Conservation (phyloP, 1,284 basidiomycete genomes). For the Cutaneotrichosporon cyanovorans region DNA sequence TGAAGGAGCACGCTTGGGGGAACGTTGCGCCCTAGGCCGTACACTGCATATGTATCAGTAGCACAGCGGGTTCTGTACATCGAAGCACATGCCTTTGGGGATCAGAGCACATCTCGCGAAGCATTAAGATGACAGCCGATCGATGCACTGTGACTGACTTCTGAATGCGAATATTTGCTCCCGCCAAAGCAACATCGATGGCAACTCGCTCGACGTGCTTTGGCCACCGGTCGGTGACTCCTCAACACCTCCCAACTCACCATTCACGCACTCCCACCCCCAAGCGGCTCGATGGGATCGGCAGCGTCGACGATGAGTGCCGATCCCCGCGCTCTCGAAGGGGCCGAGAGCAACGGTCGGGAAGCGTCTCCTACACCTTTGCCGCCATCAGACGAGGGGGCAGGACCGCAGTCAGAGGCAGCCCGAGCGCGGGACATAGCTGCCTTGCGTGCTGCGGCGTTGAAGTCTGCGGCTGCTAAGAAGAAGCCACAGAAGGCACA, state of each 20-base stretch:
- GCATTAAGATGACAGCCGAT: neutral
- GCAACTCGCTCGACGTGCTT: neutral
- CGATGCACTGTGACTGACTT: no score
- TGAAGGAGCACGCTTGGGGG: conserved; percentile 51
- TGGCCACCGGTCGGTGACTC: no score
- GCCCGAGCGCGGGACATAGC: conserved; percentile 3
- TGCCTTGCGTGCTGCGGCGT: conserved; percentile 7
- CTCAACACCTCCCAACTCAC: no score
- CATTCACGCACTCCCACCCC: neutral
- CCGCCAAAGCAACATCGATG: neutral
- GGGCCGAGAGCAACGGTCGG: neutral
- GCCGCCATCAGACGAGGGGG: no score
- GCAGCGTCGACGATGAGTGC: conserved; percentile 13
- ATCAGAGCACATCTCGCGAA: no score
- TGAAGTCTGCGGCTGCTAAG: conserved; percentile 4
- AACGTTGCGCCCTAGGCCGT: conserved; percentile 34
- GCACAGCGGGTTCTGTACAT: neutral
- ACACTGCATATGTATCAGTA: neutral
- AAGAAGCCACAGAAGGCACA: neutral
- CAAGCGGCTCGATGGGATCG: conserved; percentile 11
- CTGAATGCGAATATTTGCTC: neutral
- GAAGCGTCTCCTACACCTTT: neutral
- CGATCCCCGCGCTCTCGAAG: conserved; percentile 12
- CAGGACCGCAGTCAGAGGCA: neutral
- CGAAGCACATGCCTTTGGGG: neutral